Evolutionary conservation across 2,329 filamentous ascomycete species (phyloP).

Genomic region (Epichloe sylvatica): DNA sequence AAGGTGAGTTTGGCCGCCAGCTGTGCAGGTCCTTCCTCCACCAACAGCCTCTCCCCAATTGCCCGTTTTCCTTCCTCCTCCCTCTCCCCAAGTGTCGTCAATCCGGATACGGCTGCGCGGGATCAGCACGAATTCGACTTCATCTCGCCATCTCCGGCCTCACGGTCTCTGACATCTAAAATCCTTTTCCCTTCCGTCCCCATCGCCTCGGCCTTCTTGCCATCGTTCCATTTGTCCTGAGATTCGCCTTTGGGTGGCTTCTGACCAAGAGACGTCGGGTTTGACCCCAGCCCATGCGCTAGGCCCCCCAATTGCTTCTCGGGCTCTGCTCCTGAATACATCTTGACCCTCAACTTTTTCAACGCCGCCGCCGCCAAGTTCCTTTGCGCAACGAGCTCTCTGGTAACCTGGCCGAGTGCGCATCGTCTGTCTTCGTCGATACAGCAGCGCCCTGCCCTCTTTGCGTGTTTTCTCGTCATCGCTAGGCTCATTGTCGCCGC

Average conservation of each 20-base stretch:
- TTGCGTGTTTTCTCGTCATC: background rate
- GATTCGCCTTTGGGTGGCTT: background rate
- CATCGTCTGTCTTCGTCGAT: background rate
- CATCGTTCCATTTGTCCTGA: constrained; percentile 1
- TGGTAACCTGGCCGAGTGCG: background rate
- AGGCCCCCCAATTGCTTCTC: background rate
- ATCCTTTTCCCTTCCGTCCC: background rate
- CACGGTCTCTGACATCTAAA: background rate
- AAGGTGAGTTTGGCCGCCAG: constrained; percentile 28
- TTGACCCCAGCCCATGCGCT: constrained; percentile 6
- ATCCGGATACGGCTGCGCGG: constrained; percentile 19
- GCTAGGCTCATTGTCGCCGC: background rate
- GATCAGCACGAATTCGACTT: constrained; percentile 9
- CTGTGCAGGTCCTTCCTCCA: constrained; percentile 26
- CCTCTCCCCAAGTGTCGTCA: constrained; percentile 20
- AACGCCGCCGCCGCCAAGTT: background rate
- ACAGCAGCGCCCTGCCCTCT: background rate
- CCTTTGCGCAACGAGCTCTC: background rate
- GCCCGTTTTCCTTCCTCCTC: constrained; percentile 21
- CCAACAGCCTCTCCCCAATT: constrained; percentile 25
- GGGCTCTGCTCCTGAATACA: background rate
- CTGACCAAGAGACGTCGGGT: constrained; percentile 3
- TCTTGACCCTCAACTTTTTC: background rate
- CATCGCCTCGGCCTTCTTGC: constrained; percentile 1
- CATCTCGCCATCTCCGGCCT: constrained; percentile 3